Evolutionary conservation across 805 yeast genomes (phyloP).

Genomic region (Myxozyma nipponensis): DNA sequence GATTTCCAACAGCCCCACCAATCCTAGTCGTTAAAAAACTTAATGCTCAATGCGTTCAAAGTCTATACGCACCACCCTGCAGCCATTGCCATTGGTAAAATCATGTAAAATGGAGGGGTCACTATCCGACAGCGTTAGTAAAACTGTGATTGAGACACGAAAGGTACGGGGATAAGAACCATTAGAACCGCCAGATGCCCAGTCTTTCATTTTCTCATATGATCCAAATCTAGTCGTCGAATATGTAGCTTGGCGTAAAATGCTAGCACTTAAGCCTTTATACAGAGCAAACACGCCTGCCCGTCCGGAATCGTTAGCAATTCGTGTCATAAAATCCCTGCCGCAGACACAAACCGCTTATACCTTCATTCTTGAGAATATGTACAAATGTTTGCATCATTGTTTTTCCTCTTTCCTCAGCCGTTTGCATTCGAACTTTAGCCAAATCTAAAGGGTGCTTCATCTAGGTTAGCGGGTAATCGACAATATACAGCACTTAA

Average conservation of each 20-base stretch:
- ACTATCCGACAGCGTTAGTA: slow-evolving; percentile 31
- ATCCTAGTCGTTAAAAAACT: slow-evolving; percentile 28
- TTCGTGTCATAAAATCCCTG: neutral
- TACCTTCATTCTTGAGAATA: slow-evolving; percentile 61
- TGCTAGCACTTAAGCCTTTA: slow-evolving; percentile 76
- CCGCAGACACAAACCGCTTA: neutral
- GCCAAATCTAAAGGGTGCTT: slow-evolving; percentile 80
- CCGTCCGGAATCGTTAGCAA: neutral
- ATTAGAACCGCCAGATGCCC: slow-evolving; percentile 22
- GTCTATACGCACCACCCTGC: slow-evolving; percentile 53
- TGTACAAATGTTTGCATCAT: slow-evolving; percentile 57
- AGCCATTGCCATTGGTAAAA: slow-evolving; percentile 77
- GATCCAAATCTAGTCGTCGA: slow-evolving; percentile 82
- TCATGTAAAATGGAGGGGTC: slow-evolving; percentile 53
- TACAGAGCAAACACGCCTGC: slow-evolving; percentile 55
- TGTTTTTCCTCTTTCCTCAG: slow-evolving; percentile 60
- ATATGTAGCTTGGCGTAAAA: slow-evolving; percentile 82
- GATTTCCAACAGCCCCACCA: slow-evolving; percentile 85
- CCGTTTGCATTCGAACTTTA: slow-evolving; percentile 81
- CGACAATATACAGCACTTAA: neutral
- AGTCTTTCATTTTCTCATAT: slow-evolving; percentile 71
- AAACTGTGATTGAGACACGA: too few species aligned
- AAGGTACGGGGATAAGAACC: slow-evolving; percentile 9
- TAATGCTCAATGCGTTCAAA: neutral
- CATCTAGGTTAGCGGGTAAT: neutral